phyloP scores from a whole-genome alignment of 2,329 filamentous ascomycete genomes.

The Furcasterigmium furcatum region DNA sequence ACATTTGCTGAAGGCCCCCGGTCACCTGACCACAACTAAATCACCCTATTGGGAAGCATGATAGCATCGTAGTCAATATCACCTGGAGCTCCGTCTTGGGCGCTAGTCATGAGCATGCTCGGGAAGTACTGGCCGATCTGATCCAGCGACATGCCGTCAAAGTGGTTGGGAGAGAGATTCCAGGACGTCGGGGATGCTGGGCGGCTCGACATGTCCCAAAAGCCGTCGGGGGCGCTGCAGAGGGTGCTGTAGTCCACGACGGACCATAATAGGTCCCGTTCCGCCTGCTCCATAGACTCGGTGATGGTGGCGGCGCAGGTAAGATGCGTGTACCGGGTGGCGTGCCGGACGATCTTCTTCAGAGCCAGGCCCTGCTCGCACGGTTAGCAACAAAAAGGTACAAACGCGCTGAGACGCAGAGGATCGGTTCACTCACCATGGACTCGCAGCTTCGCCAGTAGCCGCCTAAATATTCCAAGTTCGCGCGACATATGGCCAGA shows the following conservation, averaged over 20 bases:
- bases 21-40: too few species aligned
- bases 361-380: not conserved
- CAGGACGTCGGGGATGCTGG: not conserved
- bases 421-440: too few species aligned
- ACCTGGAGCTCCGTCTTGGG: too few species aligned
- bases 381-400: not conserved
- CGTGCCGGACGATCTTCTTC: not conserved
- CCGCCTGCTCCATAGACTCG: not conserved
- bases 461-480: not conserved
- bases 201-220: not conserved
- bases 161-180: not conserved
- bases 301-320: not conserved
- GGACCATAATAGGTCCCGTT: not conserved
- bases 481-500: not conserved
- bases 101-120: not conserved
- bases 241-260: constrained; percentile 1
- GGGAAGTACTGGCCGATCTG: not conserved
- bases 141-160: not conserved
- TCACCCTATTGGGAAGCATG: too few species aligned
- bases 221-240: not conserved
- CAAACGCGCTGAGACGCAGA: too few species aligned
- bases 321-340: not conserved
- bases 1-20: too few species aligned
- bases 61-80: too few species aligned
- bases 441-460: constrained; percentile 2